A percentile compares a stretch with the other conserved stretches of the same genome.
Conservation (phyloP, 2,329 filamentous ascomycete species). For the Fusarium annulatum region DNA sequence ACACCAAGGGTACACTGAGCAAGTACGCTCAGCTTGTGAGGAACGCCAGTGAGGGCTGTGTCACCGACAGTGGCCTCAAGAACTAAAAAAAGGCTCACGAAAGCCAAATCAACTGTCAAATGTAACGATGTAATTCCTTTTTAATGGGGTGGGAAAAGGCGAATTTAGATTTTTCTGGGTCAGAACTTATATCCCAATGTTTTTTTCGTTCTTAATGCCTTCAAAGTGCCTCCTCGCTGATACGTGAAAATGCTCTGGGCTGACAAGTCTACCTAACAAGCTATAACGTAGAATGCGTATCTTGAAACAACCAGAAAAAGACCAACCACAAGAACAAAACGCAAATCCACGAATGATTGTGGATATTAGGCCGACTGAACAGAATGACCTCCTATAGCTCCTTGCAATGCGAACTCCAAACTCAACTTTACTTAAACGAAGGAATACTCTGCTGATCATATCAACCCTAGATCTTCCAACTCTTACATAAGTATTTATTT, state of each 20-base stretch:
- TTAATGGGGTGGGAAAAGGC: slow-evolving; percentile 45
- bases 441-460: neutral
- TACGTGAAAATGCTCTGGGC: slow-evolving; percentile 2
- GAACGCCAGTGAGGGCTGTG: slow-evolving; percentile 69
- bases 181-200: slow-evolving; percentile 30
- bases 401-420: slow-evolving; percentile 40
- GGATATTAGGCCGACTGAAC: slow-evolving; percentile 24
- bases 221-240: neutral
- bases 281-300: slow-evolving; percentile 2
- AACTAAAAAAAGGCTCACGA: slow-evolving; percentile 26
- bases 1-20: slow-evolving; percentile 72
- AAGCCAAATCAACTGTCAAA: slow-evolving; percentile 15
- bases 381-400: slow-evolving; percentile 35
- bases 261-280: slow-evolving; percentile 20
- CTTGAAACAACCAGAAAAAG: neutral
- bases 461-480: neutral
- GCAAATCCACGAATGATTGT: slow-evolving; percentile 19
- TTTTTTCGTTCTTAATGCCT: slow-evolving; percentile 10
- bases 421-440: slow-evolving; percentile 1
- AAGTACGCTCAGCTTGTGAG: slow-evolving; percentile 74
- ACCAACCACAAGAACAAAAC: neutral
- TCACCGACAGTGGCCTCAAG: slow-evolving; percentile 60
- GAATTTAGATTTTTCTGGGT: slow-evolving; percentile 41
- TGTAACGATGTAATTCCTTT: slow-evolving; percentile 41
- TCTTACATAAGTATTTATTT: slow-evolving; percentile 28